Evolutionary conservation across 768 basidiomycete species (phyloP), one percentile per base, ranked within the genome.

Genomic region (Austroboletus eburneus): DNA sequence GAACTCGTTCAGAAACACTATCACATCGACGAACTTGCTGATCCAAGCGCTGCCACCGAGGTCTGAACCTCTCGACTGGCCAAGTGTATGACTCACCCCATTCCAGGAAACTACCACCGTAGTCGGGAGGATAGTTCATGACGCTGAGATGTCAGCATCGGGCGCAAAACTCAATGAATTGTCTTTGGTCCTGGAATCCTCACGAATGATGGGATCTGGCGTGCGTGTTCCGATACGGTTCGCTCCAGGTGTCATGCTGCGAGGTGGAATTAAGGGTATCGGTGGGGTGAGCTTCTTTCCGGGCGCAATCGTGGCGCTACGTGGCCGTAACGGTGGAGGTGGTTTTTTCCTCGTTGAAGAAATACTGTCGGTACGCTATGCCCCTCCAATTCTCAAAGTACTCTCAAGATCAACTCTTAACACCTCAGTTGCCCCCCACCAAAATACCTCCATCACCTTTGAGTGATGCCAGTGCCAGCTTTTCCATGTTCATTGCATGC

Each of bases 251-350:
- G 70, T 88, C 43, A 81, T 80, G 55, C 74, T 95, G 2, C 76
- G 85, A 32, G 83, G 83, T 16, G 76, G 78, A 1, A 59, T 72
- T 13, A 74, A 74, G 45, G 88, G 87, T 10, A 70, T 79, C 9
- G 78, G 77, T 14, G 81, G 82, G 1, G 67, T 85, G 9, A 84
- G 88, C 1, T 61, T 98, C 34, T 98, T 94, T 60, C 91, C 93
- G 5, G 96, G 96, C 4, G 83, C 83, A 23, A 80, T 98, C 42
- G 85, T 85, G 2, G 92, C 86, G 0, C 59, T 97, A 25, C 88
- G 81, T 50, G 96, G 96, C 0, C 80, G 78, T 62, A 98, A 98
- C 64, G 92, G 93, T 1, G 90, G 92, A 2, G 93, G 90, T 5
- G 87, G 83, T 3, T 82, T 82, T 70, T 98, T 97, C 61, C 73